Conservation (phyloP, 257 asterid genomes). For the Gynochthodes officinalis region DNA sequence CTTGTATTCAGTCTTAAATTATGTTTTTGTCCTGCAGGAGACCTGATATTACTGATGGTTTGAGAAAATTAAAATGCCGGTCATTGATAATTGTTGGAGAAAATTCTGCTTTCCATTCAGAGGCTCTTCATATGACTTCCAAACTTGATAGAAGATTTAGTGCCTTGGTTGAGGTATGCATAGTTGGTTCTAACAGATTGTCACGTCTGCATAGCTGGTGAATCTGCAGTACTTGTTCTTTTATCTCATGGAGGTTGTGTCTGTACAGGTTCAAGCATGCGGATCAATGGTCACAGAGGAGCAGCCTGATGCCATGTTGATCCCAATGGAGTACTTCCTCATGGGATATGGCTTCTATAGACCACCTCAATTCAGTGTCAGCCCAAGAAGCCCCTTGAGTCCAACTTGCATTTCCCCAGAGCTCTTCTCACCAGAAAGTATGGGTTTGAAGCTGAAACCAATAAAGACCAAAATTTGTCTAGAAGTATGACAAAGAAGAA, state of each 20-base stretch:
- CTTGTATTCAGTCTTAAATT: neutral
- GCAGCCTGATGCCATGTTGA: conserved; percentile 65
- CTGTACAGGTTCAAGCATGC: conserved; percentile 55
- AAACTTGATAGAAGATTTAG: conserved; percentile 62
- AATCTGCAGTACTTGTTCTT: neutral
- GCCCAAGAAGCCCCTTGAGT: conserved; percentile 72
- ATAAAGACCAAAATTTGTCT: conserved; percentile 43
- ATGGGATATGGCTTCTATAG: conserved; percentile 60
- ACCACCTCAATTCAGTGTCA: conserved; percentile 44
- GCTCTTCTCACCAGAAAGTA: conserved; percentile 72
- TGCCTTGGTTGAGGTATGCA: conserved; percentile 60
- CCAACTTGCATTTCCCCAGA: conserved; percentile 65
- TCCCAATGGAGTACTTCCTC: conserved; percentile 57
- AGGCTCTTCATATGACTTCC: conserved; percentile 62
- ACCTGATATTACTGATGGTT: conserved; percentile 50
- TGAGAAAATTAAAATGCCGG: conserved; percentile 47
- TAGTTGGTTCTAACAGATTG: neutral
- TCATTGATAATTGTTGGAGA: conserved; percentile 62
- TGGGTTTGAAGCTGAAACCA: conserved; percentile 69
- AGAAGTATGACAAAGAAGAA: conserved; percentile 23
- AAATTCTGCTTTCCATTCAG: conserved; percentile 51
- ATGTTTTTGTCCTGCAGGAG: conserved; percentile 38
- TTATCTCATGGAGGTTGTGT: neutral
- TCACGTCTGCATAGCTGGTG: neutral
- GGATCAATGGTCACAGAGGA: conserved; percentile 72